Conservation (phyloP, 495 filamentous ascomycete species). For the Hypomontagnella monticulosa region DNA sequence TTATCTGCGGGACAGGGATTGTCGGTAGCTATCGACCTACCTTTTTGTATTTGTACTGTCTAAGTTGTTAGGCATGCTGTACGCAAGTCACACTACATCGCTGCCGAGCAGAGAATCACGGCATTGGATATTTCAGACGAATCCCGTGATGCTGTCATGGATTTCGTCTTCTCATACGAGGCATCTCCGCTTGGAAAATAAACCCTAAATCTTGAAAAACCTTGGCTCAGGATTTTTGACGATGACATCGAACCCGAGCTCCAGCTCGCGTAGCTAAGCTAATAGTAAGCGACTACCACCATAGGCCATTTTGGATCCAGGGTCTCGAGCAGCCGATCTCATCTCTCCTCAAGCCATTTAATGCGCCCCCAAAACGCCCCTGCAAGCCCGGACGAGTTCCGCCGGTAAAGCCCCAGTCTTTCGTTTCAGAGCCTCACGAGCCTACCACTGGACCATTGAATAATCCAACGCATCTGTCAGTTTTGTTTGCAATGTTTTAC, state of each 20-base stretch:
- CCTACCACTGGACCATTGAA: constrained; percentile 4
- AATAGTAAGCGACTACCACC: neutral
- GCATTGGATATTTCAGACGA: constrained; percentile 7
- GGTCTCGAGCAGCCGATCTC: constrained; percentile 31
- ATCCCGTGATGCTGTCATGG: constrained; percentile 20
- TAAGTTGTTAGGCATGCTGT: neutral
- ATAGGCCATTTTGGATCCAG: neutral
- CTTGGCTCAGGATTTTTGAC: constrained; percentile 24
- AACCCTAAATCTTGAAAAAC: constrained; percentile 34
- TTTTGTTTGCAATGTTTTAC: constrained; percentile 22
- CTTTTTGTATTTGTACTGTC: constrained; percentile 21
- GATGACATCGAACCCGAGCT: constrained; percentile 10
- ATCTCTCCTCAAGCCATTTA: constrained; percentile 9
- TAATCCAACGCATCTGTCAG: neutral
- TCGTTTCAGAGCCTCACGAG: constrained; percentile 39
- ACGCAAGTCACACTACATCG: constrained; percentile 11
- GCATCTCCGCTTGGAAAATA: constrained; percentile 4
- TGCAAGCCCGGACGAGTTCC: constrained; percentile 17
- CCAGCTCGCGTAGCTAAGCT: constrained; percentile 9
- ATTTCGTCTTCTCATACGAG: constrained; percentile 36
- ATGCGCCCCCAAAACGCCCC: constrained; percentile 17
- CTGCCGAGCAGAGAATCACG: constrained; percentile 7
- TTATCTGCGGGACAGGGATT: constrained; percentile 35
- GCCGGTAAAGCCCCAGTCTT: constrained; percentile 28
- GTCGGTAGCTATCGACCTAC: constrained; percentile 33